Percentiles rank a stretch among this genome's conserved stretches.
Conservation (phyloP, 2,329 filamentous ascomycete species). For the Colletotrichum sp. region DNA sequence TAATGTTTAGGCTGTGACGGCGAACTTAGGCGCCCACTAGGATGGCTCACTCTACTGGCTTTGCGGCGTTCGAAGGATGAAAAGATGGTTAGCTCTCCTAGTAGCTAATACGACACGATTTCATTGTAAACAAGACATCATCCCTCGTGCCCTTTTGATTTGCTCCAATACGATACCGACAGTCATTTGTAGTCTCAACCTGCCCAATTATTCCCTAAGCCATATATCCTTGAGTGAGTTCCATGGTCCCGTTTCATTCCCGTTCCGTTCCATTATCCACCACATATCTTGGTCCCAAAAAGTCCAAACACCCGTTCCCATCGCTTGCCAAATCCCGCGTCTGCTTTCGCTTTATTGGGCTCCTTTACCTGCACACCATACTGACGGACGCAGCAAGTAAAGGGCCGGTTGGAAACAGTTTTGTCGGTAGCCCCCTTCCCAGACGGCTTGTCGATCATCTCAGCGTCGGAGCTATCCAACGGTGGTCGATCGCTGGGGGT, state of each 20-base stretch:
- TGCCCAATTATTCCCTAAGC: neutral
- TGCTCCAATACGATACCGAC: neutral
- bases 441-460: conserved; percentile 10
- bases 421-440: neutral
- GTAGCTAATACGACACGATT: conserved; percentile 9
- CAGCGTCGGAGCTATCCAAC: conserved; percentile 41
- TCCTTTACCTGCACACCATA: conserved; percentile 63
- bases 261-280: neutral
- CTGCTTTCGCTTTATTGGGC: conserved; percentile 43
- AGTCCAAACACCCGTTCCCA: conserved; percentile 71
- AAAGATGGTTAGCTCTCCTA: conserved; percentile 7
- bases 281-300: conserved; percentile 65
- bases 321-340: conserved; percentile 48
- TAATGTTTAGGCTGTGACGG: neutral
- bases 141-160: neutral
- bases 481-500: conserved; percentile 33
- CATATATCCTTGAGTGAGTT: neutral
- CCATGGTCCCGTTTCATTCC: neutral
- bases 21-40: neutral
- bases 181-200: neutral
- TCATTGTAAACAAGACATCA: neutral
- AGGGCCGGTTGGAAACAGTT: conserved; percentile 60
- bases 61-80: conserved; percentile 9
- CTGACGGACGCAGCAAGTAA: conserved; percentile 73
- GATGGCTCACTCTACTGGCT: neutral